phyloP scores from a whole-genome alignment of 2,329 filamentous ascomycete species.

The Orbilia javanica region DNA sequence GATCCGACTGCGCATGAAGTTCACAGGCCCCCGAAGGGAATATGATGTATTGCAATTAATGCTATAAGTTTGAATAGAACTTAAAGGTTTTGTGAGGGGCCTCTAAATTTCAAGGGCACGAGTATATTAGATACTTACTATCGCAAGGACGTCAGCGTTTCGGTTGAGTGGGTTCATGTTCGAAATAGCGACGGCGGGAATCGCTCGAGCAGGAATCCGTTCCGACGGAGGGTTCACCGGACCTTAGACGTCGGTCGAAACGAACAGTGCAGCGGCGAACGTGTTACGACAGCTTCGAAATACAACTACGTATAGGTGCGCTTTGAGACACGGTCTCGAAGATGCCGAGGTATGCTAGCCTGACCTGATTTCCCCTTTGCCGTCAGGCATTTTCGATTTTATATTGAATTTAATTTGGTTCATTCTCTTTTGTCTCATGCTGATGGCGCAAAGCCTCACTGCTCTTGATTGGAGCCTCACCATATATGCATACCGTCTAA shows the following conservation, averaged over 20 bases:
- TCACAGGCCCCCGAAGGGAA: not conserved
- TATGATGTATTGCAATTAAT: not conserved
- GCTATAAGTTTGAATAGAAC: not conserved
- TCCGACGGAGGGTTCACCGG: conserved; percentile 33
- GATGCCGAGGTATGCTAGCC: conserved; percentile 18
- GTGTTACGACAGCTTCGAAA: conserved; percentile 32
- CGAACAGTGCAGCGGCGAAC: conserved; percentile 6
- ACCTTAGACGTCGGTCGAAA: conserved; percentile 10
- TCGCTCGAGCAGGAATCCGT: not conserved
- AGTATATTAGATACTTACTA: not conserved
- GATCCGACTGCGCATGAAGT: not conserved
- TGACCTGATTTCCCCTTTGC: not conserved
- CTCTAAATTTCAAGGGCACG: not conserved
- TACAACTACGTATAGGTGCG: not conserved
- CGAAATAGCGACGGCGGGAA: not conserved
- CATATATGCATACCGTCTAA: not conserved
- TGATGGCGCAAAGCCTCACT: conserved; percentile 17
- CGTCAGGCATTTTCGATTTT: not conserved
- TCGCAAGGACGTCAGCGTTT: conserved; percentile 4
- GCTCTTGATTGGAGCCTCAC: conserved; percentile 20
- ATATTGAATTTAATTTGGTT: not conserved
- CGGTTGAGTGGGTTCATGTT: not conserved
- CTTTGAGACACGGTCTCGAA: conserved; percentile 13
- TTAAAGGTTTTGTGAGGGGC: not conserved
- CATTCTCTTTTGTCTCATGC: conserved; percentile 18